phyloP scores from a whole-genome alignment of 495 filamentous ascomycete species.

The Neurospora intermedia region DNA sequence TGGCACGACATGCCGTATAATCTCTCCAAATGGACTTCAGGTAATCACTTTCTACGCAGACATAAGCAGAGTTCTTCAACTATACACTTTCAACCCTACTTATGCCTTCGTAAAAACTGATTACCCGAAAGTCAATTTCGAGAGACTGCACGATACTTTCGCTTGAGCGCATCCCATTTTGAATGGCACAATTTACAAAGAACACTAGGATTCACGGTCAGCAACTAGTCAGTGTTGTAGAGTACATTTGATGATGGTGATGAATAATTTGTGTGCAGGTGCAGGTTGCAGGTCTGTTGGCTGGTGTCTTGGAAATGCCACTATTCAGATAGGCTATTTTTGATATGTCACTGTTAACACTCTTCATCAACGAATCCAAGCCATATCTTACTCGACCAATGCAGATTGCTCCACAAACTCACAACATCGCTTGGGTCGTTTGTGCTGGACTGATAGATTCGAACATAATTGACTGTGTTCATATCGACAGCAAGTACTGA shows the following conservation, averaged over 20 bases:
- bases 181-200: background rate
- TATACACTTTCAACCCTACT: too few species aligned
- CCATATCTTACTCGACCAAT: background rate
- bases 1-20: background rate
- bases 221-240: background rate
- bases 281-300: background rate
- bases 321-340: background rate
- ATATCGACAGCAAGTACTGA: background rate
- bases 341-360: too few species aligned
- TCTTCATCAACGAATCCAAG: background rate
- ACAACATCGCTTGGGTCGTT: background rate
- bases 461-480: background rate
- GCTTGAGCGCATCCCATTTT: background rate
- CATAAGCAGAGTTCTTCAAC: too few species aligned
- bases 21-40: too few species aligned
- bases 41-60: too few species aligned
- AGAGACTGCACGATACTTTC: background rate
- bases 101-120: too few species aligned
- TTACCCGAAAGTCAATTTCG: too few species aligned
- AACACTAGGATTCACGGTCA: background rate
- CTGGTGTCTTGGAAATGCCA: background rate
- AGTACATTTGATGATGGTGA: background rate
- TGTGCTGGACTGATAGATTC: background rate
- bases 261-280: background rate
- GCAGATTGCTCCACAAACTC: background rate